Evolutionary conservation across 495 filamentous ascomycete species (phyloP).

Genomic region (Penicillium maclennaniae): DNA sequence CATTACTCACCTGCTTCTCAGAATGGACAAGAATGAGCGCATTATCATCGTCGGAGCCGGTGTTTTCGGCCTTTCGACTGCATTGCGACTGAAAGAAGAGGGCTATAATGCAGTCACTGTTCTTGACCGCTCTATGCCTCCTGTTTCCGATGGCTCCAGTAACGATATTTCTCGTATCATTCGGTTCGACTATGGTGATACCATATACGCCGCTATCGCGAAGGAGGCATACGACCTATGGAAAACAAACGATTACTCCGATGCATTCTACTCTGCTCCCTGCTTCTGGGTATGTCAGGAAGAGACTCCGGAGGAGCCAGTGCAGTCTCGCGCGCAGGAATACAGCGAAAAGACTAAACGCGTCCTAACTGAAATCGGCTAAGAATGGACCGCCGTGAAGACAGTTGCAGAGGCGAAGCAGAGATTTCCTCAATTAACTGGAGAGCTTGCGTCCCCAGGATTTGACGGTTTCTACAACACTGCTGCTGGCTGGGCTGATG

Average conservation of each 20-base stretch:
- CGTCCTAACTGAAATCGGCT: constrained; percentile 39
- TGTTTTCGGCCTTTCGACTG: constrained; percentile 65
- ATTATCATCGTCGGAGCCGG: constrained; percentile 71
- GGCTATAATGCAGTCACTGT: constrained; percentile 54
- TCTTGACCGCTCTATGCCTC: constrained; percentile 55
- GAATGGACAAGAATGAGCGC: constrained; percentile 25
- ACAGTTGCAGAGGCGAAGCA: constrained; percentile 41
- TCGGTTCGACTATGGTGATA: constrained; percentile 68
- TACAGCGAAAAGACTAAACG: constrained; percentile 32
- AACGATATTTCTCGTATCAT: constrained; percentile 69
- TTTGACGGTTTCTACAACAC: constrained; percentile 68
- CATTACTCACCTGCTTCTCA: not conserved
- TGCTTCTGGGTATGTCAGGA: constrained; percentile 31
- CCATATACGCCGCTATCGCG: constrained; percentile 60
- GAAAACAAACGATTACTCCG: constrained; percentile 42
- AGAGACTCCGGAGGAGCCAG: constrained; percentile 31
- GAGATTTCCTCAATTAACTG: constrained; percentile 42
- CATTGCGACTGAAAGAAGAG: constrained; percentile 53
- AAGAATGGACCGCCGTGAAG: constrained; percentile 26
- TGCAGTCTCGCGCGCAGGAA: constrained; percentile 37
- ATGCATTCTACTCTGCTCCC: constrained; percentile 31
- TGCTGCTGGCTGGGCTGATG: constrained; percentile 72
- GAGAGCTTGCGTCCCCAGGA: constrained; percentile 42
- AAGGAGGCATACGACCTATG: constrained; percentile 63
- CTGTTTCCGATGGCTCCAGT: constrained; percentile 59